These are phyloP conservation scores for Trichoderma asperellum DNA, from an alignment of 2,329 filamentous ascomycete genomes.

Conservation along the genomic window DNA sequence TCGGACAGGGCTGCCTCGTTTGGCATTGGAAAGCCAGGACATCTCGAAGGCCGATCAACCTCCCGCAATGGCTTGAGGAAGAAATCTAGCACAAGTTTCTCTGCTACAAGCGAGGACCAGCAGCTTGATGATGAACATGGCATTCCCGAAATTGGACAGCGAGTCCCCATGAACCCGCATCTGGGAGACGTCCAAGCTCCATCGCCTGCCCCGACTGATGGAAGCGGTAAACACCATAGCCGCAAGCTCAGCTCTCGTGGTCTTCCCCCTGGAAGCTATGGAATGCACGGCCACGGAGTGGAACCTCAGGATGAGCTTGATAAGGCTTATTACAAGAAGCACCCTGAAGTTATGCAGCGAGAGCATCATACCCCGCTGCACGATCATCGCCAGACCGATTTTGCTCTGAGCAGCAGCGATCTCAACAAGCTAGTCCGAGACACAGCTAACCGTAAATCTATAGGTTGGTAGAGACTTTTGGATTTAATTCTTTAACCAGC, in stretches of 20 bases:
- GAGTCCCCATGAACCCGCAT: conserved; percentile 91
- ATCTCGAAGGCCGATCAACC: conserved; percentile 53
- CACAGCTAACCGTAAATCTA: conserved; percentile 59
- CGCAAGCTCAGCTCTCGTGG: conserved; percentile 74
- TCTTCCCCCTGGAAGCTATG: conserved; percentile 85
- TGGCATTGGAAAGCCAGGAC: conserved; percentile 72
- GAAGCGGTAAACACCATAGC: conserved; percentile 60
- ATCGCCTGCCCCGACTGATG: conserved; percentile 67
- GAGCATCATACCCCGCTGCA: conserved; percentile 64
- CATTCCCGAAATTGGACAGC: conserved; percentile 88
- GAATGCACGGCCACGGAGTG: conserved; percentile 84
- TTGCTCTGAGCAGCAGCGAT: conserved; percentile 85
- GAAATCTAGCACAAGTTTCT: conserved; percentile 64
- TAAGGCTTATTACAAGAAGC: conserved; percentile 89
- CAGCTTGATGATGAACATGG: conserved; percentile 76
- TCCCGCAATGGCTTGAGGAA: conserved; percentile 61
- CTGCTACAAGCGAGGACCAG: conserved; percentile 52
- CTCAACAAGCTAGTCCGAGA: conserved; percentile 86
- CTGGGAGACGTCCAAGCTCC: conserved; percentile 96
- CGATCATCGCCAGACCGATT: conserved; percentile 64
- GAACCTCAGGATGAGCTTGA: conserved; percentile 80
- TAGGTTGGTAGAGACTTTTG: conserved; percentile 32
- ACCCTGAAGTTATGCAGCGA: conserved; percentile 79
- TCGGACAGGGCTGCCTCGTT: conserved; percentile 84
- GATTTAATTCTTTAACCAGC: background rate